A percentile compares a stretch with the other conserved stretches of the same genome.
phyloP scores from a whole-genome alignment of 1,284 basidiomycete genomes.

The Cryptococcus jaspeensis region DNA sequence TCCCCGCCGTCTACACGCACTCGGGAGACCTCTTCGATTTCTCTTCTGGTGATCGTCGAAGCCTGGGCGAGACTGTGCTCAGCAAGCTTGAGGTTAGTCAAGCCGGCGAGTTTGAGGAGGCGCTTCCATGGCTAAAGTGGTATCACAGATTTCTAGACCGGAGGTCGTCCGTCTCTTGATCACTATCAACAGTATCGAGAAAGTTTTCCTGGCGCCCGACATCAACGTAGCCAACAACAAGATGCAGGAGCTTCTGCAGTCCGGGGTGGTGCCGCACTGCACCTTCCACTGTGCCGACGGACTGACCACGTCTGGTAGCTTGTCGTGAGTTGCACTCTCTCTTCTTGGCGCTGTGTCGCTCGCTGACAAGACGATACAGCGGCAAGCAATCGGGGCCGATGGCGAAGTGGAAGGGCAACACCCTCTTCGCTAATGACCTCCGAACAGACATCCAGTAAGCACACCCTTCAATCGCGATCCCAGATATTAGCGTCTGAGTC shows the following conservation, averaged over 20 bases:
- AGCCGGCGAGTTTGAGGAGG: not conserved
- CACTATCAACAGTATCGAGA: conserved; percentile 71
- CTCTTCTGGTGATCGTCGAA: conserved; percentile 62
- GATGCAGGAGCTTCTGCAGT: conserved; percentile 53
- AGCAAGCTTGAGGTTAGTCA: conserved; percentile 73
- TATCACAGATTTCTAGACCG: conserved; percentile 52
- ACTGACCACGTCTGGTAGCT: conserved; percentile 17
- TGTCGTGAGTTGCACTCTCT: not conserved
- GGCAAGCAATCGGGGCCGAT: conserved; percentile 21
- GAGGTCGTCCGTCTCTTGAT: conserved; percentile 79
- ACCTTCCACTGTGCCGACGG: conserved; percentile 31
- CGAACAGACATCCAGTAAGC: conserved; percentile 33
- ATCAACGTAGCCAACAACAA: conserved; percentile 63
- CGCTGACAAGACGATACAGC: conserved; percentile 4
- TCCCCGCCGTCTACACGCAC: conserved; percentile 62
- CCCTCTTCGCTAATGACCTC: conserved; percentile 31
- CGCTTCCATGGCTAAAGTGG: not conserved
- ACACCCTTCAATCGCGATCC: not conserved
- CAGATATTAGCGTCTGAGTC: no score
- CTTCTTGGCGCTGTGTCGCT: not conserved
- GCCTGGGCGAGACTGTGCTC: conserved; percentile 68
- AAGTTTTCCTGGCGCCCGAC: conserved; percentile 62
- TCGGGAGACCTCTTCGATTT: conserved; percentile 76
- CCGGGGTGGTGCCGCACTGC: conserved; percentile 5
- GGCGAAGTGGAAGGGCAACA: conserved; percentile 17